phyloP scores from a whole-genome alignment of 768 basidiomycete species.

The Aureoboletus auriporus region DNA sequence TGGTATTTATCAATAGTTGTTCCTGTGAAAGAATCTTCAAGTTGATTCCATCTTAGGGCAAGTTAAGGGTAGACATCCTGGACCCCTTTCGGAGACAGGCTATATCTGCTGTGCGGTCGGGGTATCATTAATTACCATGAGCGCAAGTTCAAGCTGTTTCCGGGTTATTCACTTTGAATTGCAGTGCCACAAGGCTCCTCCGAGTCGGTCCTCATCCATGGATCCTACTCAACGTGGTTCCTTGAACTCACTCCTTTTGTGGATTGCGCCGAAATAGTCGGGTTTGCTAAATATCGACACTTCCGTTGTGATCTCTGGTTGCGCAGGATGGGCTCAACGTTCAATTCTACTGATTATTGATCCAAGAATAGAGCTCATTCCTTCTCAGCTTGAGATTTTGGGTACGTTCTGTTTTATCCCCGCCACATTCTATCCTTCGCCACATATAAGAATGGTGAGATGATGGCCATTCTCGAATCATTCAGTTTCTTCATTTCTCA shows the following conservation, averaged over 20 bases:
- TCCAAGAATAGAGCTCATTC: too few species aligned
- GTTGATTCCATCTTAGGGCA: too few species aligned
- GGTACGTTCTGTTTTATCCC: not conserved
- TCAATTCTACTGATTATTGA: not conserved
- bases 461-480: constrained; percentile 1
- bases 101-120: too few species aligned
- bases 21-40: too few species aligned
- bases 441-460: constrained; percentile 6
- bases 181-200: constrained; percentile 1
- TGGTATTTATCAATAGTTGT: too few species aligned
- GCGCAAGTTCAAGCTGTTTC: not conserved
- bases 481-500: constrained; percentile 3
- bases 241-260: not conserved
- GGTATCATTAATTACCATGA: too few species aligned
- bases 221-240: not conserved
- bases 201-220: too few species aligned
- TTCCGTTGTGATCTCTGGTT: not conserved
- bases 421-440: not conserved
- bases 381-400: too few species aligned
- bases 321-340: constrained; percentile 1
- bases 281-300: not conserved
- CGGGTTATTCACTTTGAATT: not conserved
- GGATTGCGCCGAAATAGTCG: not conserved
- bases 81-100: too few species aligned
- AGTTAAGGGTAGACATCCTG: too few species aligned